phyloP scores from a whole-genome alignment of 2,329 filamentous ascomycete species.

The Neofusicoccum ribis region DNA sequence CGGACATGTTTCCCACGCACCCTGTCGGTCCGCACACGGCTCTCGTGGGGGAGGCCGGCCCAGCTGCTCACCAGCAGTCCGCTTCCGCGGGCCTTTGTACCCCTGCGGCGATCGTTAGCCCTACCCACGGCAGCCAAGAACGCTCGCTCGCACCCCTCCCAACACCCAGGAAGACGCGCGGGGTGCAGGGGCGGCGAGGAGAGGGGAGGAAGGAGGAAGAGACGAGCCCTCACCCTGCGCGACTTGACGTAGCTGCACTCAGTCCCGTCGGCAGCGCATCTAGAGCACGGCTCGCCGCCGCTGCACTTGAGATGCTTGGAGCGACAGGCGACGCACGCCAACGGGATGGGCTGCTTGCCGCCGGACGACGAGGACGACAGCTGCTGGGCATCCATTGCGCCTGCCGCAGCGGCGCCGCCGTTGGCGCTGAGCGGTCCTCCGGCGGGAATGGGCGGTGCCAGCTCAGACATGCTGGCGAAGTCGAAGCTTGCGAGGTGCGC shows the following conservation, averaged over 20 bases:
- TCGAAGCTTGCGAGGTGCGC: constrained; percentile 3
- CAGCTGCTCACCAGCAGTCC: constrained; percentile 8
- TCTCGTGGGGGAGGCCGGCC: not conserved
- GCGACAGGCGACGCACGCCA: constrained; percentile 55
- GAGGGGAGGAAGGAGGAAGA: not conserved
- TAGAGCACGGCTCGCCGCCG: constrained; percentile 50
- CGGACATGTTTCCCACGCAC: not conserved
- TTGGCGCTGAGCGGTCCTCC: not conserved
- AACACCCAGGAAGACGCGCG: constrained; percentile 22
- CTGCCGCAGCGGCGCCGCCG: not conserved
- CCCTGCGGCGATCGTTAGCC: constrained; percentile 14
- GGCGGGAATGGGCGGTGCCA: not conserved
- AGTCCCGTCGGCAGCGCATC: constrained; percentile 44
- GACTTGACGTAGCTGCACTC: constrained; percentile 54
- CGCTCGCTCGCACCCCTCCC: constrained; percentile 20
- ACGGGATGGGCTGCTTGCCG: constrained; percentile 33
- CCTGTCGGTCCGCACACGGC: not conserved
- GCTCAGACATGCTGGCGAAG: not conserved
- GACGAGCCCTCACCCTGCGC: constrained; percentile 38
- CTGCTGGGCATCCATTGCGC: not conserved
- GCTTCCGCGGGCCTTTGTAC: constrained; percentile 17
- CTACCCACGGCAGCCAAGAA: not conserved
- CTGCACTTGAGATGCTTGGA: constrained; percentile 57
- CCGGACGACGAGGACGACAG: not conserved
- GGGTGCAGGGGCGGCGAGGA: constrained; percentile 18